These are phyloP conservation scores for Cyberlindnera mississippiensis DNA, from an alignment of 805 yeast species.

Conservation along the genomic window DNA sequence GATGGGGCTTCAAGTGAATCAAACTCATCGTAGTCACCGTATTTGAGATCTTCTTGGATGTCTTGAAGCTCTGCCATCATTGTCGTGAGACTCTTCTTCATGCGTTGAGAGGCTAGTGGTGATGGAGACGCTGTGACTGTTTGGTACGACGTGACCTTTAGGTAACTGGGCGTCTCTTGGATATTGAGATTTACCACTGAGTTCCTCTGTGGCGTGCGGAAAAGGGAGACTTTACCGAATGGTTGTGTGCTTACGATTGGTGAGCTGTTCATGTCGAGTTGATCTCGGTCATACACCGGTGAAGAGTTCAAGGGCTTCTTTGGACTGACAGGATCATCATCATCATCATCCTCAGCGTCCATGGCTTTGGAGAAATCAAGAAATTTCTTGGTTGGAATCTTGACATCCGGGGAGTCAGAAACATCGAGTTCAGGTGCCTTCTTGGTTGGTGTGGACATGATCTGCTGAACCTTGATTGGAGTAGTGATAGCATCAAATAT, in stretches of 20 bases:
- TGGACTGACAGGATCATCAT: not conserved
- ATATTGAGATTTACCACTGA: not conserved
- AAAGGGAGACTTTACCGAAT: not conserved
- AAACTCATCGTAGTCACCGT: constrained; percentile 22
- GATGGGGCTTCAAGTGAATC: constrained; percentile 12
- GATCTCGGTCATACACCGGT: not conserved
- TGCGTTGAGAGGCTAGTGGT: constrained; percentile 27
- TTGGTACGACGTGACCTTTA: constrained; percentile 22
- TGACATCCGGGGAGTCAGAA: constrained; percentile 1
- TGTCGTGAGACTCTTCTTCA: constrained; percentile 37
- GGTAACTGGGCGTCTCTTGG: constrained; percentile 42
- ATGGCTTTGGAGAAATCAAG: constrained; percentile 11
- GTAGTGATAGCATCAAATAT: constrained; percentile 48
- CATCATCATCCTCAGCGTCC: constrained; percentile 6
- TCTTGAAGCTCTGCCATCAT: constrained; percentile 44
- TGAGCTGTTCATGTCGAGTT: not conserved
- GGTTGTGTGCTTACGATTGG: not conserved
- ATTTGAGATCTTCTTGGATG: constrained; percentile 29
- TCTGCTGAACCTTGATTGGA: constrained; percentile 12
- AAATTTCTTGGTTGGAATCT: constrained; percentile 14
- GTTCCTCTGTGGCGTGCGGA: constrained; percentile 22
- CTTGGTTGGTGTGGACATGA: constrained; percentile 21
- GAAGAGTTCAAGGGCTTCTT: too few species aligned
- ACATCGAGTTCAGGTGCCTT: not conserved
- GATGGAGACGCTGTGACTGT: constrained; percentile 24